Percentiles rank a stretch among this genome's conserved stretches.
Evolutionary conservation across 257 asterid genomes (phyloP).

Genomic region (Gynochthodes officinalis): DNA sequence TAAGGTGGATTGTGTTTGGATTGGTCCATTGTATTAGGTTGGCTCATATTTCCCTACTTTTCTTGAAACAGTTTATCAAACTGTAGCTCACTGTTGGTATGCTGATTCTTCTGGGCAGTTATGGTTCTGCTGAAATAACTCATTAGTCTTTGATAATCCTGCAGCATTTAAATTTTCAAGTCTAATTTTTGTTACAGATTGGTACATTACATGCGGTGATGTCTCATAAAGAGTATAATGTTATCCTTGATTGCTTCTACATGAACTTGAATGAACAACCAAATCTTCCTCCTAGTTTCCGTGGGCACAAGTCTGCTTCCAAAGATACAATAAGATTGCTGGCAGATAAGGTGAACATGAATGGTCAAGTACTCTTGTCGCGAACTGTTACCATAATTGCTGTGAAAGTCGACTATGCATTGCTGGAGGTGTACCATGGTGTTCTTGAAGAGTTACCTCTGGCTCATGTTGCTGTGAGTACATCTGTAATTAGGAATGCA

Average conservation of each 20-base stretch:
- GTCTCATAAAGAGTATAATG: slow-evolving; percentile 88
- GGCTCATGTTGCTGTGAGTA: slow-evolving; percentile 94
- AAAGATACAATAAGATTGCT: slow-evolving; percentile 84
- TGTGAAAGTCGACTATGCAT: slow-evolving; percentile 69
- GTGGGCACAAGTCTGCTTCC: slow-evolving; percentile 67
- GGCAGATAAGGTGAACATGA: slow-evolving; percentile 88
- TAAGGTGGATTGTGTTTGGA: background rate
- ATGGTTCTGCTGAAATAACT: background rate
- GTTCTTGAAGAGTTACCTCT: slow-evolving; percentile 77
- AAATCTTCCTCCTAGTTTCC: slow-evolving; percentile 85
- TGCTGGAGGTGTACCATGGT: slow-evolving; percentile 84
- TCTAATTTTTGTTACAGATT: slow-evolving; percentile 52
- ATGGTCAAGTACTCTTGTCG: slow-evolving; percentile 86
- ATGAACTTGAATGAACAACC: slow-evolving; percentile 89
- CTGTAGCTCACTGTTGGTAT: background rate
- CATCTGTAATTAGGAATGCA: background rate
- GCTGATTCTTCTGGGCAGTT: background rate
- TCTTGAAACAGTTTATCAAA: background rate
- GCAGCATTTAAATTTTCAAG: background rate
- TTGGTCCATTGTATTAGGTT: background rate
- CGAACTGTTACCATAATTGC: slow-evolving; percentile 86
- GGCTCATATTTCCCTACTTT: background rate
- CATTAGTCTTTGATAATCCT: slow-evolving; percentile 4
- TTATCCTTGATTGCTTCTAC: slow-evolving; percentile 78
- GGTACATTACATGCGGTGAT: slow-evolving; percentile 81